phyloP scores from a whole-genome alignment of 2,329 filamentous ascomycete species.

The Alternaria dauci region DNA sequence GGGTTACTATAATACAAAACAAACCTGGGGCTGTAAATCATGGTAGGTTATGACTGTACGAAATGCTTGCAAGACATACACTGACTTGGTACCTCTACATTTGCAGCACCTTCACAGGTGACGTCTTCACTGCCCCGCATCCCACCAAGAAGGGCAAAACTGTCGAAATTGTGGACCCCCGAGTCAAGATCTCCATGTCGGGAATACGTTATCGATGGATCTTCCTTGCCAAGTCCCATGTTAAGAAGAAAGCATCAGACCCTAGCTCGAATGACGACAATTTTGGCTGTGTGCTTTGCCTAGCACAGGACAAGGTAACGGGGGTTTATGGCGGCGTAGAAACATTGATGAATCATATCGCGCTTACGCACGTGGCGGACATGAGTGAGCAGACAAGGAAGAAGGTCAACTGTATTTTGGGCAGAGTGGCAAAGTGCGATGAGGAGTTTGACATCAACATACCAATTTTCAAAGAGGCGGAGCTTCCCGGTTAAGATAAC shows the following conservation, averaged over 20 bases:
- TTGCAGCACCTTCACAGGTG: constrained; percentile 40
- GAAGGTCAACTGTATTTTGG: constrained; percentile 49
- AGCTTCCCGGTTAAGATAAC: neutral
- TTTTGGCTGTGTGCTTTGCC: constrained; percentile 51
- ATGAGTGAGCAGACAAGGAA: constrained; percentile 38
- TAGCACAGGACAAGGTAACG: constrained; percentile 40
- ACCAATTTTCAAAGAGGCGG: constrained; percentile 30
- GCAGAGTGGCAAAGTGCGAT: constrained; percentile 38
- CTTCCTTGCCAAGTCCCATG: constrained; percentile 51
- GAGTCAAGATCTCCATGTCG: constrained; percentile 30
- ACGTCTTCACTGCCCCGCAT: constrained; percentile 32
- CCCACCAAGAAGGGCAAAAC: constrained; percentile 41
- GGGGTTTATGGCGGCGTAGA: constrained; percentile 50
- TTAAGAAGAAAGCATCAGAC: constrained; percentile 25
- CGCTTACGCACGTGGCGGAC: constrained; percentile 44
- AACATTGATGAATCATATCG: constrained; percentile 52
- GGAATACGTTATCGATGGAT: constrained; percentile 51
- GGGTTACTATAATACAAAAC: constrained; percentile 46
- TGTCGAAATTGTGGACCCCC: constrained; percentile 41
- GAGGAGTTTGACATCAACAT: constrained; percentile 53
- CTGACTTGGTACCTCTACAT: neutral
- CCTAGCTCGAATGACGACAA: constrained; percentile 26
- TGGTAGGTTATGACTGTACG: constrained; percentile 23
- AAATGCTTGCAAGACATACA: neutral
- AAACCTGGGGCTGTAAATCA: constrained; percentile 47